Evolutionary conservation across 805 yeast species (phyloP).

Genomic region (Suhomyces sp.): DNA sequence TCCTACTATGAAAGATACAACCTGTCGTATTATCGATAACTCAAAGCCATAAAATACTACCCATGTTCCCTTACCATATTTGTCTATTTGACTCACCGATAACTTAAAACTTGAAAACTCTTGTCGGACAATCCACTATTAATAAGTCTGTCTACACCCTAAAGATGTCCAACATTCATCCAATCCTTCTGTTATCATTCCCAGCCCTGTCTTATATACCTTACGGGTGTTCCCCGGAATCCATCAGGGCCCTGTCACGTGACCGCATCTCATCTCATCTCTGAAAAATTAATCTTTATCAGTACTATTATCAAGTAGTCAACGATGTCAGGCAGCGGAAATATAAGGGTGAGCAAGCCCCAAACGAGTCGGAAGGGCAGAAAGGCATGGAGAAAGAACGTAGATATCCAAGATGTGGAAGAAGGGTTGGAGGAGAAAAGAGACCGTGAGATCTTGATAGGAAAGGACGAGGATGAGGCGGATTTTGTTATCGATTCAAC

Average conservation of each 20-base stretch:
- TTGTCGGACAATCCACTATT: too few relatives aligned
- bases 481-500: constrained; percentile 45
- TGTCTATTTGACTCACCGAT: too few relatives aligned
- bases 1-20: too few relatives aligned
- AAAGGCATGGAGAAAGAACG: constrained; percentile 89
- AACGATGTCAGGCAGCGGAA: background rate
- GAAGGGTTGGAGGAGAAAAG: constrained; percentile 63
- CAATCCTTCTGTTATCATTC: too few relatives aligned
- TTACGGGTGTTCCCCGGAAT: background rate
- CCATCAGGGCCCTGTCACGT: background rate
- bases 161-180: too few relatives aligned
- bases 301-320: background rate
- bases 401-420: constrained; percentile 80
- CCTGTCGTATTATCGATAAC: too few relatives aligned
- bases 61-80: too few relatives aligned
- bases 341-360: constrained; percentile 33
- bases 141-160: too few relatives aligned
- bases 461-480: constrained; percentile 48
- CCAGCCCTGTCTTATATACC: too few relatives aligned
- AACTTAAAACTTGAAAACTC: too few relatives aligned
- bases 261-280: background rate
- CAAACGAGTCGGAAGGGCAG: constrained; percentile 91
- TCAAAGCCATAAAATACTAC: too few relatives aligned
- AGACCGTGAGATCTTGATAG: constrained; percentile 56
- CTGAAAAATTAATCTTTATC: constrained; percentile 1